A percentile compares a stretch with the other conserved stretches of the same genome.
Evolutionary conservation across 2,329 filamentous ascomycete species (phyloP).

Genomic region (Tolypocladium pustulatum): DNA sequence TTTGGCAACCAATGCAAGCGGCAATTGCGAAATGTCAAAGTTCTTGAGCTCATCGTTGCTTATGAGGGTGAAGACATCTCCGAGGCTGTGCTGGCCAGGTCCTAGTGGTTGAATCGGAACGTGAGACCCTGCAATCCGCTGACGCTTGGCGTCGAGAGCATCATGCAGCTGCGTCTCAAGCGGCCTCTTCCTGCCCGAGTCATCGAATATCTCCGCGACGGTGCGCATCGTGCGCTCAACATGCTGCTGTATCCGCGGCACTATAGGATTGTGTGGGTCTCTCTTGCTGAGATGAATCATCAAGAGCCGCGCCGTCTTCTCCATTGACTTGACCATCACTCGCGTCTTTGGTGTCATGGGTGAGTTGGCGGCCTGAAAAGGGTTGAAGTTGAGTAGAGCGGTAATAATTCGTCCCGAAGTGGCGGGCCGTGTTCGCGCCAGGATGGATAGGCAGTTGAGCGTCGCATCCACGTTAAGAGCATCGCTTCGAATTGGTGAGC

Average conservation of each 20-base stretch:
- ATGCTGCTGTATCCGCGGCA: slow-evolving; percentile 74
- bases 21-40: slow-evolving; percentile 77
- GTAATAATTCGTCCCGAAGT: slow-evolving; percentile 79
- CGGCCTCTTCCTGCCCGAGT: slow-evolving; percentile 66
- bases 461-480: slow-evolving; percentile 83
- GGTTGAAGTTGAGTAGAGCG: slow-evolving; percentile 83
- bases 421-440: slow-evolving; percentile 72
- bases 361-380: slow-evolving; percentile 66
- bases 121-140: slow-evolving; percentile 43
- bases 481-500: slow-evolving; percentile 46
- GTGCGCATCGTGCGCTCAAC: slow-evolving; percentile 73
- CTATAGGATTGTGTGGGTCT: slow-evolving; percentile 68
- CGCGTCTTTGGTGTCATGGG: slow-evolving; percentile 69
- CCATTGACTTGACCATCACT: slow-evolving; percentile 85
- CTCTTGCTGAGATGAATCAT: slow-evolving; percentile 79
- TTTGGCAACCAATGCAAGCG: slow-evolving; percentile 62
- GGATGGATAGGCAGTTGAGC: slow-evolving; percentile 72
- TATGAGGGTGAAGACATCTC: slow-evolving; percentile 80
- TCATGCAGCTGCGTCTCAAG: slow-evolving; percentile 61
- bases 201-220: slow-evolving; percentile 69
- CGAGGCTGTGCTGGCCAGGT: slow-evolving; percentile 65
- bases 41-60: slow-evolving; percentile 58
- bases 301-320: slow-evolving; percentile 79
- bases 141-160: slow-evolving; percentile 73
- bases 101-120: slow-evolving; percentile 59